Evolutionary conservation across 1,139 yeast genomes (phyloP).

Genomic region (Saccharomycopsis hybrid): DNA sequence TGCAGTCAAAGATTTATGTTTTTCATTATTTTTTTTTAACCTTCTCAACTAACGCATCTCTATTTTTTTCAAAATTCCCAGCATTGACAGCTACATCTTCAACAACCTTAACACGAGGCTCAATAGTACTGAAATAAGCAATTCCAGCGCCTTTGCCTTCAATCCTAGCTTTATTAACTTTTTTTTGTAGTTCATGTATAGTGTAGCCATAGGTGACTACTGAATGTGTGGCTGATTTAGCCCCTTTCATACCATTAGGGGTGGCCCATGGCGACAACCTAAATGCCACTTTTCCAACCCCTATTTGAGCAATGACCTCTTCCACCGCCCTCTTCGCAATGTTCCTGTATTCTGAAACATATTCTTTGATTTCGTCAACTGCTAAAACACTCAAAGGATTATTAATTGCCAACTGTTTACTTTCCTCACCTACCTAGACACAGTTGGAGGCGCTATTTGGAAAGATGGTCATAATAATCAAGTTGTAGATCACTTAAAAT

Average conservation of each 20-base stretch:
- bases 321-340: conserved; percentile 35
- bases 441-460: conserved; percentile 31
- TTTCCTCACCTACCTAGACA: conserved; percentile 32
- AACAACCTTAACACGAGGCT: conserved; percentile 31
- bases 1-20: no score
- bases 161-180: conserved; percentile 31
- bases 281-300: conserved; percentile 40
- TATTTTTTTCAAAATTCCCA: not conserved
- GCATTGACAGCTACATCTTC: conserved; percentile 16
- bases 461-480: conserved; percentile 32
- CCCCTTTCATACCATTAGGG: conserved; percentile 34
- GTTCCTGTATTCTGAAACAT: conserved; percentile 30
- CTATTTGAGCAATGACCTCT: conserved; percentile 43
- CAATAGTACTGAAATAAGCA: conserved; percentile 38
- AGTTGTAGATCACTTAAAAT: conserved; percentile 25
- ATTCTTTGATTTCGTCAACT: conserved; percentile 32
- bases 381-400: conserved; percentile 33
- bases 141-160: conserved; percentile 27
- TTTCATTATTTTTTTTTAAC: no score
- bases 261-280: conserved; percentile 56
- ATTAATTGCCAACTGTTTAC: conserved; percentile 30
- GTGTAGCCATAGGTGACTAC: conserved; percentile 34
- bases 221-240: conserved; percentile 29
- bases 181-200: conserved; percentile 32
- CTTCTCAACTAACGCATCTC: no score